Evolutionary conservation across 2,329 filamentous ascomycete species (phyloP).

Genomic region (Parafenestella ontariensis): DNA sequence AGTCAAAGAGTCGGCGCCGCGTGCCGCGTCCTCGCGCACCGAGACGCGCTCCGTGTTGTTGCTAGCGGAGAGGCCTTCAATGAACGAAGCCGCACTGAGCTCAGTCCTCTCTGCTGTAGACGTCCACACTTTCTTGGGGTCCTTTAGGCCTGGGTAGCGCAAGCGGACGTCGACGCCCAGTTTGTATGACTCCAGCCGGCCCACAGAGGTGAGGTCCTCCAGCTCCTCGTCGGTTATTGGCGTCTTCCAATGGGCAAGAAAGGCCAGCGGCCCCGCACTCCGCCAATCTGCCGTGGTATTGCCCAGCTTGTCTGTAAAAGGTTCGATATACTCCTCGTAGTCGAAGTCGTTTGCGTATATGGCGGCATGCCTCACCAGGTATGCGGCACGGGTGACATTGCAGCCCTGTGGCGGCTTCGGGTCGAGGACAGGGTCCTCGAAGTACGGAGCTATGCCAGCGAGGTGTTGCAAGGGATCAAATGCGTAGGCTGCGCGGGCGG

Average conservation of each 20-base stretch:
- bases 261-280: slow-evolving; percentile 62
- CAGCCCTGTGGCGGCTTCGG: slow-evolving; percentile 59
- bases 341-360: slow-evolving; percentile 58
- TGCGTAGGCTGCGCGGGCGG: slow-evolving; percentile 43
- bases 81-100: slow-evolving; percentile 65
- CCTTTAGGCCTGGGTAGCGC: slow-evolving; percentile 62
- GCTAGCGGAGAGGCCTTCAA: slow-evolving; percentile 63
- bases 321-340: slow-evolving; percentile 59
- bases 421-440: slow-evolving; percentile 57
- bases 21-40: slow-evolving; percentile 63
- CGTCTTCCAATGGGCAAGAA: slow-evolving; percentile 63
- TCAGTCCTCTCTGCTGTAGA: slow-evolving; percentile 68
- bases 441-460: slow-evolving; percentile 59
- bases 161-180: slow-evolving; percentile 66
- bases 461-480: slow-evolving; percentile 60
- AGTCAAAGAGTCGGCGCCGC: slow-evolving; percentile 67
- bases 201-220: slow-evolving; percentile 67
- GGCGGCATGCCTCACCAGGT: slow-evolving; percentile 59
- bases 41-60: slow-evolving; percentile 62
- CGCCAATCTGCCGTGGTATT: slow-evolving; percentile 67
- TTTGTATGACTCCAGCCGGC: slow-evolving; percentile 66
- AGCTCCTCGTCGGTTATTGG: slow-evolving; percentile 64
- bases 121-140: slow-evolving; percentile 66
- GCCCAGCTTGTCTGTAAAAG: slow-evolving; percentile 62
- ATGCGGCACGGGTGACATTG: slow-evolving; percentile 57